Evolutionary conservation across 2,329 filamentous ascomycete species (phyloP).

Genomic region (Penicillium italicum): DNA sequence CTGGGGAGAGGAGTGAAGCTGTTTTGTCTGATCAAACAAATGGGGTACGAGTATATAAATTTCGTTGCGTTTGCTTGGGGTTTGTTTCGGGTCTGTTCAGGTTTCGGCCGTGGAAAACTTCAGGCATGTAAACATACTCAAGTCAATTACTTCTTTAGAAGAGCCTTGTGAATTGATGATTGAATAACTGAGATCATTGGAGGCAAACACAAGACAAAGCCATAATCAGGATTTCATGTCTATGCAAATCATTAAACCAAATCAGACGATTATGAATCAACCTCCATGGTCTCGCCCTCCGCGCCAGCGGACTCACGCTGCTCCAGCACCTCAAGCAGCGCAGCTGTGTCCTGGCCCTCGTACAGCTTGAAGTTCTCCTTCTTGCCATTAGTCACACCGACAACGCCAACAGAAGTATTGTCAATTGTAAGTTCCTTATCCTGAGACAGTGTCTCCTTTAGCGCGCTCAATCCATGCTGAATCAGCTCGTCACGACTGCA

Average conservation of each 20-base stretch:
- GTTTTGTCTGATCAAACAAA: not conserved
- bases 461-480: conserved; percentile 79
- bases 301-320: conserved; percentile 43
- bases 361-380: conserved; percentile 84
- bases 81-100: not conserved
- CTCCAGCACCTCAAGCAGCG: conserved; percentile 73
- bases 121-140: not conserved
- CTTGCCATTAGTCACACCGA: conserved; percentile 60
- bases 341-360: conserved; percentile 81
- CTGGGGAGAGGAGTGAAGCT: conserved; percentile 65
- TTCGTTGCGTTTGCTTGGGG: not conserved
- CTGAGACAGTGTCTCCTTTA: conserved; percentile 94
- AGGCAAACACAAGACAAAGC: conserved; percentile 13
- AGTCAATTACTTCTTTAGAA: conserved; percentile 1
- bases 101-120: not conserved
- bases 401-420: conserved; percentile 88
- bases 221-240: conserved; percentile 29
- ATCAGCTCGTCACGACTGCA: conserved; percentile 81
- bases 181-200: conserved; percentile 1
- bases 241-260: conserved; percentile 30
- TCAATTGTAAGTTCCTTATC: conserved; percentile 97
- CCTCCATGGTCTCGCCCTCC: conserved; percentile 53
- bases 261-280: conserved; percentile 46
- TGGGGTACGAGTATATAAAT: not conserved
- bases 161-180: conserved; percentile 5